Conservation (phyloP, 192 early-diverging fungal genomes). For the Diversispora eburnea region DNA sequence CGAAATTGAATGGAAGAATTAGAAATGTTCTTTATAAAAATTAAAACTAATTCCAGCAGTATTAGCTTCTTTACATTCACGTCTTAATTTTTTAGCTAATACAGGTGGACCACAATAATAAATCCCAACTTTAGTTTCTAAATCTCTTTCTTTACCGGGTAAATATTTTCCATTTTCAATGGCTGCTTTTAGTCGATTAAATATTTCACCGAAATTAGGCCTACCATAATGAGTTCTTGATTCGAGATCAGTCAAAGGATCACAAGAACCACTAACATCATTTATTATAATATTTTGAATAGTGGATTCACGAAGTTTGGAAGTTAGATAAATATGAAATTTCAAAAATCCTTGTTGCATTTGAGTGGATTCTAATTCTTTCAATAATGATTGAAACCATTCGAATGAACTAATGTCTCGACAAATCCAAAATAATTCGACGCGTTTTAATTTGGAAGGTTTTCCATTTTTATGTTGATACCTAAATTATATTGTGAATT, state of each 20-base stretch:
- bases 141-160: constrained; percentile 44
- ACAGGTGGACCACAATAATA: constrained; percentile 80
- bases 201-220: constrained; percentile 70
- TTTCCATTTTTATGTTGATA: constrained; percentile 41
- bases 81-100: constrained; percentile 56
- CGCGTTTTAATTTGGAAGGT: constrained; percentile 40
- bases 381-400: constrained; percentile 66
- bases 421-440: constrained; percentile 68
- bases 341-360: constrained; percentile 59
- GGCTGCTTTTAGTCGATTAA: constrained; percentile 47
- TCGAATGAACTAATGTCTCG: constrained; percentile 61
- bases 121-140: constrained; percentile 65
- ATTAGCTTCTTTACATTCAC: constrained; percentile 42
- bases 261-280: constrained; percentile 49
- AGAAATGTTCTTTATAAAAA: constrained; percentile 73
- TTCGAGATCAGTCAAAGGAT: constrained; percentile 68
- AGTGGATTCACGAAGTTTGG: constrained; percentile 52
- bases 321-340: constrained; percentile 65
- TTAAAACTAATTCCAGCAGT: constrained; percentile 50
- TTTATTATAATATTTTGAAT: constrained; percentile 59
- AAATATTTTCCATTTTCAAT: constrained; percentile 40
- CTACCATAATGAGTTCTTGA: constrained; percentile 73
- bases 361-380: constrained; percentile 52
- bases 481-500: constrained; percentile 6
- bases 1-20: constrained; percentile 7